phyloP scores from a whole-genome alignment of 1,139 yeast genomes.

The Pichia sp. region DNA sequence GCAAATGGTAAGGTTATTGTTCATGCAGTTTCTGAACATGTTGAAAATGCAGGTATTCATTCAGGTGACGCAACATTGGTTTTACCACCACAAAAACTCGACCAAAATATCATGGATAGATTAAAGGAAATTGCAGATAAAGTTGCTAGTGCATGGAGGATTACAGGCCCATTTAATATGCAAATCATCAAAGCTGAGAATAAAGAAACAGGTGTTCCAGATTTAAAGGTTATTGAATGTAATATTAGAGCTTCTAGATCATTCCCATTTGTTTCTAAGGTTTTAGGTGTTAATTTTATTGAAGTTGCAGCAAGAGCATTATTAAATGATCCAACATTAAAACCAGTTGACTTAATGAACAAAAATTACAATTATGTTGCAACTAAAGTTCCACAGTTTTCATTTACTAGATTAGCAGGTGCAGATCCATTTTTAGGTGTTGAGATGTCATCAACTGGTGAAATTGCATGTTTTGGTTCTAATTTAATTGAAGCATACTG shows the following conservation, averaged over 20 bases:
- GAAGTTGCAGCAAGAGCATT: conserved; percentile 90
- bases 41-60: conserved; percentile 97
- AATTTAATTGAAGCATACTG: conserved; percentile 88
- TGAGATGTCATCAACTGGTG: conserved; percentile 99
- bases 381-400: conserved; percentile 95
- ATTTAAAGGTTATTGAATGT: conserved; percentile 91
- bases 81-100: conserved; percentile 78
- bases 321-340: conserved; percentile 63
- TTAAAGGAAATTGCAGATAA: conserved; percentile 79
- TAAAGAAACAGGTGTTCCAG: conserved; percentile 40
- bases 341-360: conserved; percentile 63
- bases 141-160: conserved; percentile 91
- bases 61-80: conserved; percentile 97
- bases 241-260: conserved; percentile 97
- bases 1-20: conserved; percentile 78
- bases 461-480: conserved; percentile 91
- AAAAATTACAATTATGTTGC: conserved; percentile 71
- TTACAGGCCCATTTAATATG: conserved; percentile 98
- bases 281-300: conserved; percentile 86
- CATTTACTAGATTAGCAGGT: conserved; percentile 96
- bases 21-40: conserved; percentile 96
- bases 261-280: conserved; percentile 97
- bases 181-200: conserved; percentile 72
- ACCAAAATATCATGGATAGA: conserved; percentile 52
- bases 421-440: conserved; percentile 99